Evolutionary conservation across 352 stramenopile species (phyloP).

Genomic region (Achlya hypogyna): DNA sequence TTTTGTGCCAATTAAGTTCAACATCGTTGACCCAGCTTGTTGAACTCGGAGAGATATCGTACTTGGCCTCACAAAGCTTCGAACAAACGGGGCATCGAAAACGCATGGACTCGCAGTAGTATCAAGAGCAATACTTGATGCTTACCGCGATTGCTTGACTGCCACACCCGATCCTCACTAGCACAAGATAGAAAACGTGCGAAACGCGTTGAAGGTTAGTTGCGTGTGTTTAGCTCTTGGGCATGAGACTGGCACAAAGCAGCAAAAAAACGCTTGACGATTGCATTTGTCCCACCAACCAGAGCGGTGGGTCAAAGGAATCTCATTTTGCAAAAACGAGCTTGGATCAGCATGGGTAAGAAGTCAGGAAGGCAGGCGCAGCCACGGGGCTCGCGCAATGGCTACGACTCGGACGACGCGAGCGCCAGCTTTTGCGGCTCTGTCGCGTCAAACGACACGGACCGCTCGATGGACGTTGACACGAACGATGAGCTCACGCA

Average conservation of each 20-base stretch:
- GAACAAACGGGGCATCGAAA: too few relatives aligned
- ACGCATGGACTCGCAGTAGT: too few relatives aligned
- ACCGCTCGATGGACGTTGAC: slow-evolving; percentile 47
- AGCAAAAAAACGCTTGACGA: neutral
- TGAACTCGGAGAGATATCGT: too few relatives aligned
- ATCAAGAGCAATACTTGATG: too few relatives aligned
- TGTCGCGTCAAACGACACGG: slow-evolving; percentile 59
- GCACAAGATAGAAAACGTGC: too few relatives aligned
- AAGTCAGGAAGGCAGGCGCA: neutral
- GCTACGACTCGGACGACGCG: slow-evolving; percentile 56
- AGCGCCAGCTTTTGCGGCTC: slow-evolving; percentile 26
- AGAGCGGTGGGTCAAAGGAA: neutral
- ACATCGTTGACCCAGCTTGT: too few relatives aligned
- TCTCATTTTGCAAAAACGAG: neutral
- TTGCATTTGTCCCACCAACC: neutral
- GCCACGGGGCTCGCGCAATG: slow-evolving; percentile 24
- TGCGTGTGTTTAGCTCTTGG: neutral
- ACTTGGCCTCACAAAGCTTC: too few relatives aligned
- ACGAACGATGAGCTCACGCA: slow-evolving; percentile 38
- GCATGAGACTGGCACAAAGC: neutral
- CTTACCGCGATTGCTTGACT: too few relatives aligned
- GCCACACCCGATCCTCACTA: too few relatives aligned
- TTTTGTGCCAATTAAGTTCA: too few relatives aligned
- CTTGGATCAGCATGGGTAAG: neutral
- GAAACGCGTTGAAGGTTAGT: too few relatives aligned